Evolutionary conservation across 2,329 filamentous ascomycete genomes (phyloP), one percentile per base, ranked within the genome.

Genomic region (Colletotrichum brevisporum): DNA sequence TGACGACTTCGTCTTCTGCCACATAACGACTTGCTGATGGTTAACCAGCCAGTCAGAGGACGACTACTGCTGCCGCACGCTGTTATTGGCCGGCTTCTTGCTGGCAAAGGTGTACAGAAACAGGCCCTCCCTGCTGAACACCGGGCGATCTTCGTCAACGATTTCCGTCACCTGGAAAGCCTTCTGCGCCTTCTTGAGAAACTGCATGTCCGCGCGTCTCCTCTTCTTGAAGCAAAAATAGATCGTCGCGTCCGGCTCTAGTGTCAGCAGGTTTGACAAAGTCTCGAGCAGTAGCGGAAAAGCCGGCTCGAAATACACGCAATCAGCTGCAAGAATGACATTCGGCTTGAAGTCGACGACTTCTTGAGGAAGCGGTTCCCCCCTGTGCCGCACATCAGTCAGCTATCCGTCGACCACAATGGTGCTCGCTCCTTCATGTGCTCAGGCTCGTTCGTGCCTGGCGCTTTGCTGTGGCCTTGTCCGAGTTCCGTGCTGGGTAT

Each of bases 191-290:
- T 87, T 87, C 78, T 91, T 92, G 77, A 94, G 85, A 76, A 94
- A 94, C 68, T 92, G 88, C 83, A 91, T 85, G 77, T 94, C 92
- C 50, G 92, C 96, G 69, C 94, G 88, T 76, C 96, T 89, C 73
- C 96, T 87, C 83, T 94, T 95, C 85, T 97, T 98, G 86, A 97
- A 98, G 83, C 95, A 97, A 82, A 99, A 98, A 80, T 90, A 91
- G 54, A 92, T 79, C 10, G 86, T 83, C 12, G 88, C 87, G 51
- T 84, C 79, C 24, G 92, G 91, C 78, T 91, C 94, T 51, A 94
- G 86, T 16, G 88, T 87, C 72, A 97, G 85, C 55, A 98, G 84
- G 71, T 93, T 90, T 68, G 88, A 84, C 72, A 98, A 83, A 6
- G 95, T 98, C 71, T 90, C 83, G 76, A 96, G 87, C 54, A 99